phyloP scores from a whole-genome alignment of 2,329 filamentous ascomycete species.

The Amauroascus niger region DNA sequence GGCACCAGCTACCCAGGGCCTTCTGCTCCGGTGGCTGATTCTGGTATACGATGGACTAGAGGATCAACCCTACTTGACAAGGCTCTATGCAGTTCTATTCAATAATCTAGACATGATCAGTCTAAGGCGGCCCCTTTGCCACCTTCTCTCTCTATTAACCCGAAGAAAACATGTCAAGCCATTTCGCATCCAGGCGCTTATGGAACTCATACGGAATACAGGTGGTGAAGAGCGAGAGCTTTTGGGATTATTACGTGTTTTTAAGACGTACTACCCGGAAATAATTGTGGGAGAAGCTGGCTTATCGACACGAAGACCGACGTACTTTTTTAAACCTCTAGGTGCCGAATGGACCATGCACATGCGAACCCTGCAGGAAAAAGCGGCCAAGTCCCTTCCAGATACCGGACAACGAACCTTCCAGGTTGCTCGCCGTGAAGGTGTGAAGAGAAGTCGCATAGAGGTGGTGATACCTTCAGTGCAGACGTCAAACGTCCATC shows the following conservation, averaged over 20 bases:
- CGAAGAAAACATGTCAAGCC: constrained; percentile 73
- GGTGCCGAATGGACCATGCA: constrained; percentile 63
- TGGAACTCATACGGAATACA: constrained; percentile 41
- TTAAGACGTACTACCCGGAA: constrained; percentile 84
- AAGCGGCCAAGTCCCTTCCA: constrained; percentile 24
- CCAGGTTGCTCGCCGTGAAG: constrained; percentile 50
- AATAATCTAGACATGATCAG: constrained; percentile 72
- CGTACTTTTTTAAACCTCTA: constrained; percentile 50
- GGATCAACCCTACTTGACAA: constrained; percentile 52
- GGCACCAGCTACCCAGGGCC: constrained; percentile 57
- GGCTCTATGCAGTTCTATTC: constrained; percentile 66
- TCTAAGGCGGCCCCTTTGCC: constrained; percentile 60
- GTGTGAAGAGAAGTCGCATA: constrained; percentile 42
- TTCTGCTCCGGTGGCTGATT: constrained; percentile 68
- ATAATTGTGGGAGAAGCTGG: constrained; percentile 66
- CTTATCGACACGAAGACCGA: constrained; percentile 28
- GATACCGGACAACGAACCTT: constrained; percentile 47
- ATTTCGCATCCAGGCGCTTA: constrained; percentile 67
- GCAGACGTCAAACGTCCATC: constrained; percentile 62
- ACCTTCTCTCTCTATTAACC: constrained; percentile 69
- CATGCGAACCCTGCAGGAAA: constrained; percentile 58
- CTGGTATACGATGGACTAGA: constrained; percentile 64
- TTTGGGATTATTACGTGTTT: constrained; percentile 66
- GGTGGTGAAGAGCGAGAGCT: constrained; percentile 63
- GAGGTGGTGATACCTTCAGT: constrained; percentile 54